Evolutionary conservation across 495 filamentous ascomycete genomes (phyloP).

Genomic region (Chlorociboria aeruginascens): DNA sequence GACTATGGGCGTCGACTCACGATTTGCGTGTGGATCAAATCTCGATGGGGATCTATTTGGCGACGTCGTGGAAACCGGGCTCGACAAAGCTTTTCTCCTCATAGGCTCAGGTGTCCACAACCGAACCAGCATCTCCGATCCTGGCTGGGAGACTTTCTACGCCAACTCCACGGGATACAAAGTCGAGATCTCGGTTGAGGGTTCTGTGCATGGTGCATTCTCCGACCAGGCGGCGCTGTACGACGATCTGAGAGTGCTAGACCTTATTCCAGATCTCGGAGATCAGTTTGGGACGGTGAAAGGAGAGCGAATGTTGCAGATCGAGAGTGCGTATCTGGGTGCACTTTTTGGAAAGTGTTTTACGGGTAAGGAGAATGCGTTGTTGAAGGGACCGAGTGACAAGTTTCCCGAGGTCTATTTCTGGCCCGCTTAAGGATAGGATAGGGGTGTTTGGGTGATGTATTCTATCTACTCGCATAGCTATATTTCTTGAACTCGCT

Average conservation of each 20-base stretch:
- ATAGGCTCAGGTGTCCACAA: constrained; percentile 1
- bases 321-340: constrained; percentile 2
- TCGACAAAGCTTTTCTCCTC: constrained; percentile 1
- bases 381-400: constrained; percentile 3
- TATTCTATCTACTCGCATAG: too few species aligned
- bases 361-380: background rate
- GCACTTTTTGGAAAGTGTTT: constrained; percentile 3
- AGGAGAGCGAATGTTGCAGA: constrained; percentile 1
- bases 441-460: too few species aligned
- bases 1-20: background rate
- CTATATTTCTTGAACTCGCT: too few species aligned
- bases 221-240: background rate
- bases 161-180: background rate
- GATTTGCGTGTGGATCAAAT: constrained; percentile 3
- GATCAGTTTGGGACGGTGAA: background rate
- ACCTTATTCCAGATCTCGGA: background rate
- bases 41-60: constrained; percentile 1
- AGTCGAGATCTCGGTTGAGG: background rate
- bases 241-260: background rate
- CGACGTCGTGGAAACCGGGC: background rate
- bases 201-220: background rate
- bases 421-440: background rate
- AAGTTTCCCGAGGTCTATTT: constrained; percentile 4
- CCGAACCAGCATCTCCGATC: background rate
- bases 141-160: background rate